A percentile compares a stretch with the other conserved stretches of the same genome.
phyloP scores from a whole-genome alignment of 106 monocot species.

The Apostasia shenzhenica region DNA sequence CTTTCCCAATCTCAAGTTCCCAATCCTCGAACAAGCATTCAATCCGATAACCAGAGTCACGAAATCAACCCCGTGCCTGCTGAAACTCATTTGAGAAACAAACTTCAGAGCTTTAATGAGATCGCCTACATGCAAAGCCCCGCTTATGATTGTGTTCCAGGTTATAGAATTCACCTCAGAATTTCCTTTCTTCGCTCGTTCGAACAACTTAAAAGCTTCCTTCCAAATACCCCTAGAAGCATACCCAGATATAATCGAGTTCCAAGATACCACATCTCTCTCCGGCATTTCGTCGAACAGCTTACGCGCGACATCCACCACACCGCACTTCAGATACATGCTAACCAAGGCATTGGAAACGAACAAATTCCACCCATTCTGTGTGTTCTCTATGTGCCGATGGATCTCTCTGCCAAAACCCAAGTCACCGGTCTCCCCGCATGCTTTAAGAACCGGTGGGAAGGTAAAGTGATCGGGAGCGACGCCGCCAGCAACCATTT shows the following conservation, averaged over 20 bases:
- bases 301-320: conserved; percentile 34
- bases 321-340: conserved; percentile 63
- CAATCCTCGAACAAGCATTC: conserved; percentile 46
- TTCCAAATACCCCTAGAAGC: conserved; percentile 30
- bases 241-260: conserved; percentile 64
- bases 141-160: conserved; percentile 33
- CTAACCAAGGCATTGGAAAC: conserved; percentile 51
- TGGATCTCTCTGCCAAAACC: conserved; percentile 41
- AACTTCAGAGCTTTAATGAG: conserved; percentile 23
- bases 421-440: conserved; percentile 43
- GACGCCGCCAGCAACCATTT: conserved; percentile 38
- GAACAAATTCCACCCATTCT: conserved; percentile 36
- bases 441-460: conserved; percentile 62
- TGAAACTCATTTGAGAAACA: conserved; percentile 25
- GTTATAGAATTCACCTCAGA: conserved; percentile 27
- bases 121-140: conserved; percentile 28
- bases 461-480: conserved; percentile 50
- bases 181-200: conserved; percentile 16
- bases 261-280: conserved; percentile 75
- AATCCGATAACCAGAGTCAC: conserved; percentile 57
- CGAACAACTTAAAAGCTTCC: conserved; percentile 38
- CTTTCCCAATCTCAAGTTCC: conserved; percentile 28
- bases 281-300: conserved; percentile 67
- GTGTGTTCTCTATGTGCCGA: conserved; percentile 8
- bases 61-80: conserved; percentile 28